These are phyloP conservation scores for Alternaria sp. DNA, from an alignment of 2,329 filamentous ascomycete species.

Conservation along the genomic window DNA sequence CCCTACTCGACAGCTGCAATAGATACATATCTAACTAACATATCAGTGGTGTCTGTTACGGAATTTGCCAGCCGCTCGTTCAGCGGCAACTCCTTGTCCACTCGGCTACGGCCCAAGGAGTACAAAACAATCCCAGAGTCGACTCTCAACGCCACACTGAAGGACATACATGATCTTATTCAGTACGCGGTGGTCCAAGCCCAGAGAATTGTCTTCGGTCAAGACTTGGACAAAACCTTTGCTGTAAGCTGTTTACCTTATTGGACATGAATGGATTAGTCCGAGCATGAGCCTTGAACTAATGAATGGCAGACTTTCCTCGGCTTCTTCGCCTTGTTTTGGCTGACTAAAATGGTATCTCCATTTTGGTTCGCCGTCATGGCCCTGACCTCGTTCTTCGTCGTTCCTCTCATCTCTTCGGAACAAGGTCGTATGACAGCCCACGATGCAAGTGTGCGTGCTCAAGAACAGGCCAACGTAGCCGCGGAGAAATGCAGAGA, in stretches of 20 bases:
- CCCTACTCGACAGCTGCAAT: neutral
- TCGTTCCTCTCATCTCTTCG: no score
- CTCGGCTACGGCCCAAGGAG: neutral
- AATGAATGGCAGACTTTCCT: no score
- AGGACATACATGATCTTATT: constrained; percentile 5
- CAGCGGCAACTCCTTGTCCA: constrained; percentile 1
- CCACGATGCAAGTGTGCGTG: neutral
- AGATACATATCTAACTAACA: neutral
- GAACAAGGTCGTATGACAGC: neutral
- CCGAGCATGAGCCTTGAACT: no score
- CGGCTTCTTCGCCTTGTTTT: no score
- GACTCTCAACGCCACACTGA: constrained; percentile 5
- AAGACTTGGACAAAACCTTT: no score
- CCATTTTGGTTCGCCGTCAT: no score
- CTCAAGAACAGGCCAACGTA: neutral
- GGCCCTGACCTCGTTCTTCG: no score
- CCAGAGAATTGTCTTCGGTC: neutral
- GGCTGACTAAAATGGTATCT: no score
- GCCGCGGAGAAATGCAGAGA: neutral
- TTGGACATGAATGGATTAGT: no score
- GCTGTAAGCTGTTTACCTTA: no score
- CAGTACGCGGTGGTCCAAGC: constrained; percentile 1
- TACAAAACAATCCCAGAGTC: constrained; percentile 3
- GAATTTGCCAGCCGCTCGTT: constrained; percentile 1
- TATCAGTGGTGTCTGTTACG: constrained; percentile 5